Conservation (phyloP, 23 red algal genomes). For the Chondrus crispus region DNA sequence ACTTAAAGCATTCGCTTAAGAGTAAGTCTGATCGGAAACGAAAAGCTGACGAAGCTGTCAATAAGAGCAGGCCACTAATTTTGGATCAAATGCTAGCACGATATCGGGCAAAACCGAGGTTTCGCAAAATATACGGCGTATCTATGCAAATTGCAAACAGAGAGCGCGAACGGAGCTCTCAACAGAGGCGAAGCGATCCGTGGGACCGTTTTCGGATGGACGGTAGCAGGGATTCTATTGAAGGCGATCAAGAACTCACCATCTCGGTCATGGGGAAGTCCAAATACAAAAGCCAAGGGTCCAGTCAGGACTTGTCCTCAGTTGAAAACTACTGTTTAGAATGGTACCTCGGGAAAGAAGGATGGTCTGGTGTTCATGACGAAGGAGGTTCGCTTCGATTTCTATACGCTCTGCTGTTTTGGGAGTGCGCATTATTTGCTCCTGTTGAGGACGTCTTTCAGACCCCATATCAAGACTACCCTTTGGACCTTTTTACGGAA, state of each 20-base stretch:
- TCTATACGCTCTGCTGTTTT: conserved; percentile 55
- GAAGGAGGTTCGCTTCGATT: conserved; percentile 59
- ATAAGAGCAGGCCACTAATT: not conserved
- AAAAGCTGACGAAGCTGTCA: not conserved
- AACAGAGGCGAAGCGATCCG: not conserved
- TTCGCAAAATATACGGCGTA: conserved; percentile 54
- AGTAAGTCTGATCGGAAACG: not conserved
- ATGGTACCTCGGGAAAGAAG: conserved; percentile 54
- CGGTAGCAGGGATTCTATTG: conserved; percentile 16
- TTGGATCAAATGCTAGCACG: not conserved
- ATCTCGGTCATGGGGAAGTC: conserved; percentile 19
- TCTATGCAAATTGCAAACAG: conserved; percentile 22
- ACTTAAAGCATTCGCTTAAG: not conserved
- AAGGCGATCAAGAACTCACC: not conserved
- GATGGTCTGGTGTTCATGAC: conserved; percentile 59
- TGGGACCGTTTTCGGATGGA: conserved; percentile 18
- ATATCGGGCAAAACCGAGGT: not conserved
- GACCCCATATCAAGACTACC: conserved; percentile 74
- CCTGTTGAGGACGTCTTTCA: conserved; percentile 85
- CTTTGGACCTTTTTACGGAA: conserved; percentile 87
- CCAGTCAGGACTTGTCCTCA: conserved; percentile 8
- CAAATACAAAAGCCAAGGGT: conserved; percentile 8
- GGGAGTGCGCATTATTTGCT: conserved; percentile 49
- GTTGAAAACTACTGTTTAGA: conserved; percentile 78
- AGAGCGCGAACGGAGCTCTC: not conserved